phyloP scores from a whole-genome alignment of 1,284 basidiomycete genomes.

The Phaffia rhodozyma region DNA sequence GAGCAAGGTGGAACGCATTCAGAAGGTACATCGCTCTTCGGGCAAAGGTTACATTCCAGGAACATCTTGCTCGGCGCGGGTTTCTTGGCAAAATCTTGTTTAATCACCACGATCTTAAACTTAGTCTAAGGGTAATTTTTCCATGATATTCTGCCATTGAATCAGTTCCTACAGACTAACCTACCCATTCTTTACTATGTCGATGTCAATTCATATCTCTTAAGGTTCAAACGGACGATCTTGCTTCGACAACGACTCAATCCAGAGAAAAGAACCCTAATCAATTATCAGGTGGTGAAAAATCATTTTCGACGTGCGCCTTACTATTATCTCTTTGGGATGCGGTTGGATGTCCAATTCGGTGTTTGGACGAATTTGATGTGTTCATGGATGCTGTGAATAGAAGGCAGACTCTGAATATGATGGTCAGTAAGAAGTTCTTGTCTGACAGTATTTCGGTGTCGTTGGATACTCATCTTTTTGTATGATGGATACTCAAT shows the following conservation, averaged over 20 bases:
- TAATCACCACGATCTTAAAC: conserved; percentile 55
- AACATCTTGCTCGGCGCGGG: conserved; percentile 69
- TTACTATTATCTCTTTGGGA: conserved; percentile 90
- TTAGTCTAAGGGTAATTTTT: conserved; percentile 53
- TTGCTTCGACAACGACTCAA: conserved; percentile 8
- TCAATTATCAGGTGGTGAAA: conserved; percentile 78
- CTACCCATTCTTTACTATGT: neutral
- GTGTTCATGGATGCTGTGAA: conserved; percentile 96
- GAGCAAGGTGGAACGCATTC: conserved; percentile 72
- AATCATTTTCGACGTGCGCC: conserved; percentile 93
- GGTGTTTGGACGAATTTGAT: conserved; percentile 82
- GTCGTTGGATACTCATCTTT: neutral
- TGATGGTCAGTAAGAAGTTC: conserved; percentile 53
- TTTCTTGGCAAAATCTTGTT: conserved; percentile 69
- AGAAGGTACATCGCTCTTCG: conserved; percentile 71
- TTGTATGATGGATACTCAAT: conserved; percentile 7
- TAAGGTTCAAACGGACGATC: conserved; percentile 25
- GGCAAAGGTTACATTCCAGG: conserved; percentile 68
- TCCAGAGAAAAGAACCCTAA: conserved; percentile 58
- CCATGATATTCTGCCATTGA: neutral
- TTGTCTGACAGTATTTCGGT: too few species aligned
- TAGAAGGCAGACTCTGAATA: conserved; percentile 75
- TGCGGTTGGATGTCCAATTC: conserved; percentile 79
- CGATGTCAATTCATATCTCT: neutral
- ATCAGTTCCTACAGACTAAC: conserved; percentile 6